Evolutionary conservation across 2,329 filamentous ascomycete genomes (phyloP).

Genomic region (Botrytis aclada): DNA sequence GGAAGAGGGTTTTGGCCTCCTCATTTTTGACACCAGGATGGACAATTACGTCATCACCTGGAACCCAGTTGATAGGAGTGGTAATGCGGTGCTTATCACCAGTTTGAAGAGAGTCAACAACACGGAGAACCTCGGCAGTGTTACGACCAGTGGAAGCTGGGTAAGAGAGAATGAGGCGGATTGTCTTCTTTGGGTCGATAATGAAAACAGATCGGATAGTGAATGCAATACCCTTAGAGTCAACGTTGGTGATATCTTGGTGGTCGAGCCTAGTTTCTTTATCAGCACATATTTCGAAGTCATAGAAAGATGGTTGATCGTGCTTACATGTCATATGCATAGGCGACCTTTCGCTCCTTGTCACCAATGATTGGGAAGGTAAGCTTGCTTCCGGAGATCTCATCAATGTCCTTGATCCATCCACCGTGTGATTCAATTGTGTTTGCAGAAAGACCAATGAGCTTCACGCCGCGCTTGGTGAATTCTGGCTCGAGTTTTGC

Average conservation of each 20-base stretch:
- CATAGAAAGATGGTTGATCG: background rate
- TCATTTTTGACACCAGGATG: constrained; percentile 78
- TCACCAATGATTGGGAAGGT: constrained; percentile 79
- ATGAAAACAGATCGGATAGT: constrained; percentile 94
- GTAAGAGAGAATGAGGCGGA: constrained; percentile 89
- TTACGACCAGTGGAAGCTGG: constrained; percentile 87
- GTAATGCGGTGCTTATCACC: constrained; percentile 86
- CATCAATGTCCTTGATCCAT: constrained; percentile 89
- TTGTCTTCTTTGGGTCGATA: constrained; percentile 91
- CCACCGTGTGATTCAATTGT: constrained; percentile 76
- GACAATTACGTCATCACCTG: constrained; percentile 89
- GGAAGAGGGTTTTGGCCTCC: constrained; percentile 85
- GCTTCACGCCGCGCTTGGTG: constrained; percentile 79
- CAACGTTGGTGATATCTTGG: constrained; percentile 78
- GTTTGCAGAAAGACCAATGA: constrained; percentile 88
- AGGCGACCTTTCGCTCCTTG: constrained; percentile 73
- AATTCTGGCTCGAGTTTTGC: constrained; percentile 88
- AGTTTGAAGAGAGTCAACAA: constrained; percentile 75
- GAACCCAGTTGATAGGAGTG: constrained; percentile 87
- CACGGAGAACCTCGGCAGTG: constrained; percentile 73
- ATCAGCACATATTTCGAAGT: background rate
- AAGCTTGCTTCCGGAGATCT: constrained; percentile 68
- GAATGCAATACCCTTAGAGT: constrained; percentile 80
- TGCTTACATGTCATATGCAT: constrained; percentile 72
- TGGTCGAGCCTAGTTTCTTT: constrained; percentile 60